phyloP scores from a whole-genome alignment of 2,329 filamentous ascomycete species.

The Monosporascus sp. region DNA sequence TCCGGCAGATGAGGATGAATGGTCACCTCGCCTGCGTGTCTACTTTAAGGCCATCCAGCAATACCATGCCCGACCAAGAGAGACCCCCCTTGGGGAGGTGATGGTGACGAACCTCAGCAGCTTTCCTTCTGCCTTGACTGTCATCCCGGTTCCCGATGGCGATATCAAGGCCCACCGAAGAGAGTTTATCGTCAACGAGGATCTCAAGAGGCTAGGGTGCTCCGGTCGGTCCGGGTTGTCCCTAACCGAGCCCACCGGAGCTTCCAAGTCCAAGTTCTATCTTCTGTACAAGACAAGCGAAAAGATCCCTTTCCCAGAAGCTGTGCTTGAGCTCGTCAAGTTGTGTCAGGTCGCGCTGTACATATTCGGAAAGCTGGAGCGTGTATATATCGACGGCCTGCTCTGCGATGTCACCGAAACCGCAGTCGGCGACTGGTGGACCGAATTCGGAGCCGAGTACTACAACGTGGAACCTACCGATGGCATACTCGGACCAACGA shows the following conservation, averaged over 20 bases:
- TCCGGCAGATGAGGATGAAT: conserved; percentile 70
- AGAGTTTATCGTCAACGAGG: conserved; percentile 88
- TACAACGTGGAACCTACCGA: conserved; percentile 92
- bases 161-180: conserved; percentile 75
- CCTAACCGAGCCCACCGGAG: conserved; percentile 68
- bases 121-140: conserved; percentile 86
- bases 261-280: conserved; percentile 85
- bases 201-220: conserved; percentile 87
- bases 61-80: conserved; percentile 77
- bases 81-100: conserved; percentile 75
- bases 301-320: conserved; percentile 68
- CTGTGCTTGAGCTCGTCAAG: conserved; percentile 84
- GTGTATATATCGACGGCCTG: conserved; percentile 84
- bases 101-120: conserved; percentile 93
- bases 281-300: conserved; percentile 87
- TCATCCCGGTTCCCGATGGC: conserved; percentile 85
- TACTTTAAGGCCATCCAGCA: conserved; percentile 85
- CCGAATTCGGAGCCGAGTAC: conserved; percentile 83
- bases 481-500: conserved; percentile 86
- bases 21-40: conserved; percentile 72
- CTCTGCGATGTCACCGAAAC: conserved; percentile 91
- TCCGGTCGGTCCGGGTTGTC: conserved; percentile 84
- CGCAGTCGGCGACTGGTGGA: conserved; percentile 93
- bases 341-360: conserved; percentile 85
- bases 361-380: conserved; percentile 81